These are phyloP conservation scores for Calonectria pauciramosa DNA, from an alignment of 2,329 filamentous ascomycete genomes.

Conservation along the genomic window DNA sequence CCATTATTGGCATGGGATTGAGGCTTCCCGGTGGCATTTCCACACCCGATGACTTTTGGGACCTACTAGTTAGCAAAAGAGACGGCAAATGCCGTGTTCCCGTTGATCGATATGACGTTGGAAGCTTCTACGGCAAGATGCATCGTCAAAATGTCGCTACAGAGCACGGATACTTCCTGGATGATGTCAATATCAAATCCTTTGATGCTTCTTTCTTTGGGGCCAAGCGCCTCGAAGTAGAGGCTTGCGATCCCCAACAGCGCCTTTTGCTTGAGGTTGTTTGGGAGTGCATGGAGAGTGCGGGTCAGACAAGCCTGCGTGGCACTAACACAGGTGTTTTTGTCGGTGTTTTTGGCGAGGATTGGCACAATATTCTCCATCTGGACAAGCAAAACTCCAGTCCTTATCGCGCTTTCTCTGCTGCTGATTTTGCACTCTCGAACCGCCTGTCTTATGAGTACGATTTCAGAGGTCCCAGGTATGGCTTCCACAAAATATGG, in stretches of 20 bases:
- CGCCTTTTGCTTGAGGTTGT: neutral
- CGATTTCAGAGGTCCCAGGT: neutral
- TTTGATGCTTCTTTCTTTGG: neutral
- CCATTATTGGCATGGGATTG: neutral
- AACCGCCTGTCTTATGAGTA: neutral
- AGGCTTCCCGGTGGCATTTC: neutral
- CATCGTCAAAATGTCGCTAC: neutral
- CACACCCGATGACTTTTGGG: neutral
- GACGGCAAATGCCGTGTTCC: neutral
- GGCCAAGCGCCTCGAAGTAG: neutral
- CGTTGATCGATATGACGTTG: neutral
- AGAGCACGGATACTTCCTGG: neutral
- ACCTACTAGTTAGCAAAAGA: neutral
- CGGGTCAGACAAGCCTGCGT: neutral
- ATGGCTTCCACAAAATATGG: neutral
- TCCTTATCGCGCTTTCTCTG: neutral
- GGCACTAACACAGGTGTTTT: neutral
- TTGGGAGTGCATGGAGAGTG: constrained; percentile 2
- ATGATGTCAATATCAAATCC: neutral
- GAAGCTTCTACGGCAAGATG: neutral
- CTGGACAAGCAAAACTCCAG: neutral
- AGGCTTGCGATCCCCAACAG: neutral
- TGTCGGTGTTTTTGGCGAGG: neutral
- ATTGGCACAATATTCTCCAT: neutral
- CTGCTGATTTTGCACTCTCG: neutral